These are phyloP conservation scores for Trametes coccinea DNA, from an alignment of 768 basidiomycete genomes.

Conservation along the genomic window DNA sequence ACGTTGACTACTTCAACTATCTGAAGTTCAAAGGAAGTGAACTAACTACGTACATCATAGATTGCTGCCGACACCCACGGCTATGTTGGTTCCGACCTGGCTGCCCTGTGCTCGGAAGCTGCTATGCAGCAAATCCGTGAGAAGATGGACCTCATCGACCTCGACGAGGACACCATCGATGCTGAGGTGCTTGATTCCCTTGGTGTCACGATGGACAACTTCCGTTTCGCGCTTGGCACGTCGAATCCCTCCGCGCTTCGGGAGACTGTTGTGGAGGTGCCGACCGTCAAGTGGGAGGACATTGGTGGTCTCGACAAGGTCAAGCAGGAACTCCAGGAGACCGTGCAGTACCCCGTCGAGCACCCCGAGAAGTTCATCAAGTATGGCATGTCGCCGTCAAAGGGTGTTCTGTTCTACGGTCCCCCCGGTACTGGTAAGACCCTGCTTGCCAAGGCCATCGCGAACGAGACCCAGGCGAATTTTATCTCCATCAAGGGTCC, in stretches of 20 bases:
- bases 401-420: conserved; percentile 99
- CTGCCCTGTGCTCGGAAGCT: conserved; percentile 96
- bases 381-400: conserved; percentile 99
- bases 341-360: conserved; percentile 99
- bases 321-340: conserved; percentile 98
- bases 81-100: conserved; percentile 98
- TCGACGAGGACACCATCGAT: conserved; percentile 98
- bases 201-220: conserved; percentile 99
- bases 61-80: conserved; percentile 99
- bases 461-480: conserved; percentile 99
- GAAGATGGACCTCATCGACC: conserved; percentile 98
- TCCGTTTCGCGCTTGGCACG: conserved; percentile 96
- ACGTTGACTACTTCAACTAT: conserved; percentile 9
- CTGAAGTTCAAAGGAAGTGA: no score
- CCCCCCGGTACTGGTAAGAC: conserved; percentile 99
- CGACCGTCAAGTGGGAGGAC: conserved; percentile 98
- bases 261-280: conserved; percentile 99
- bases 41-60: conserved; percentile 39
- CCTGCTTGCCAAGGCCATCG: conserved; percentile 96
- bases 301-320: conserved; percentile 99
- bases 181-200: conserved; percentile 98
- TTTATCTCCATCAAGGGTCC: conserved; percentile 99
- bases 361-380: conserved; percentile 99
- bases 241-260: conserved; percentile 98
- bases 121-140: conserved; percentile 99